Base-by-base conservation (phyloP, 371 early-diverging fungal species). In the Funneliformis caledonium region DNA sequence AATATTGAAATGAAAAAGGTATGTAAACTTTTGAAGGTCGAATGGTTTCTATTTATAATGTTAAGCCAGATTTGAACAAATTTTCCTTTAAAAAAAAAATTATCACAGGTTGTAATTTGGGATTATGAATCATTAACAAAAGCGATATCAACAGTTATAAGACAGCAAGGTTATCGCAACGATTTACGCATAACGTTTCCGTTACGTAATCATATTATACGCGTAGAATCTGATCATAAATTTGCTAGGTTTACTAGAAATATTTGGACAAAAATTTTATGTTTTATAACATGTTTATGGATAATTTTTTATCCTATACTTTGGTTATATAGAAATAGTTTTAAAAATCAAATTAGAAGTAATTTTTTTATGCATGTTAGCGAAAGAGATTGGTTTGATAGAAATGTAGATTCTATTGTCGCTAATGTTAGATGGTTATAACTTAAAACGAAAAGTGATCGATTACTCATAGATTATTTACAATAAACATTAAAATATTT, bases 1-100 rank as follows among this genome's bases (percentile, higher is more conserved):
- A 72, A 79, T 60, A 79, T 79, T 43, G 45, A 70, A 43, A 79
- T 79, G 80, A 33, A 48, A 70, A 79, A 79, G 80, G 72, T 78
- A 52, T 48, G 48, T 12, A 76, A 33, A 37, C 12, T 75, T 22
- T 37, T 37, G 37, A 37, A 37, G 37, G 37, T 37, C 3, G 26
- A 26, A 26, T 26, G 26, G 37, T 37, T 37, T 37, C 37, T 37
- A 37, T 37, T 37, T 37, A 37, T 3, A 37, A 37, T 2, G 37
- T 37, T 1, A 37, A 37, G 3, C 37, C 37, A 37, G 2, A 33
- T 26, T 56, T 42, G 11, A 26, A 22, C 14, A 4, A 5, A 10
- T 22, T 9, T 43, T 42, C 8, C 47, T 45, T 62, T 64, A n/a
- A 8, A 4, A 31, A 19, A 76, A 43, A 33, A 61, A 48, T 37